A percentile compares a stretch with the other conserved stretches of the same genome.
Evolutionary conservation across 768 basidiomycete species (phyloP).

Genomic region (Hypholoma sublateritium): DNA sequence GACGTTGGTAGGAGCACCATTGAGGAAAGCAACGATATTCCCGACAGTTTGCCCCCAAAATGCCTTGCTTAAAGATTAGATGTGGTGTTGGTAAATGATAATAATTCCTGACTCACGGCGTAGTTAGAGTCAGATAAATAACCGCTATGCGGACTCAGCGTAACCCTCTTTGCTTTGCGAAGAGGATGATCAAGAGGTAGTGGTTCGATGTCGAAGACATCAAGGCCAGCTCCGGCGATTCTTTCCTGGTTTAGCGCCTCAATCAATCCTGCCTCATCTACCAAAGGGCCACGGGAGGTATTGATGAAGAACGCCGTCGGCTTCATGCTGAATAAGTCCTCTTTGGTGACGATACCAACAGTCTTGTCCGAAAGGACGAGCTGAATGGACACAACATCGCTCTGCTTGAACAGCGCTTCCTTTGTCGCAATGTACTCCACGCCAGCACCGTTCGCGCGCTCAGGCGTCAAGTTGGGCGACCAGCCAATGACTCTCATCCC

Average conservation of each 20-base stretch:
- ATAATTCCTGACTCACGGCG: conserved; percentile 33
- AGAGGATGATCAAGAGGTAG: conserved; percentile 56
- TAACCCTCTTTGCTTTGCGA: conserved; percentile 50
- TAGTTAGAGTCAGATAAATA: conserved; percentile 54
- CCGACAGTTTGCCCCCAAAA: conserved; percentile 57
- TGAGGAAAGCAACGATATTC: conserved; percentile 56
- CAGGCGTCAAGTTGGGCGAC: conserved; percentile 63
- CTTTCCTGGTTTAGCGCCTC: conserved; percentile 41
- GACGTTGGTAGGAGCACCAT: conserved; percentile 31
- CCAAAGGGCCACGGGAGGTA: conserved; percentile 63
- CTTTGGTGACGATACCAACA: conserved; percentile 42
- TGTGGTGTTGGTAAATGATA: background rate
- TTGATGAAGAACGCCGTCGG: conserved; percentile 61
- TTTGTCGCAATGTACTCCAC: conserved; percentile 50
- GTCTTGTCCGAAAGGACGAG: conserved; percentile 55
- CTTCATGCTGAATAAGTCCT: conserved; percentile 56
- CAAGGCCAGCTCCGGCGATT: conserved; percentile 62
- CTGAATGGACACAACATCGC: conserved; percentile 65
- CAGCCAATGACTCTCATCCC: conserved; percentile 61
- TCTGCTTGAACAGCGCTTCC: conserved; percentile 48
- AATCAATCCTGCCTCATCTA: conserved; percentile 58
- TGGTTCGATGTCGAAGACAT: conserved; percentile 71
- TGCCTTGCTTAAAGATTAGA: conserved; percentile 26
- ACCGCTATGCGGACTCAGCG: conserved; percentile 62
- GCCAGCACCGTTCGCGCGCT: conserved; percentile 51